These are phyloP conservation scores for Ogataea salicorniae DNA, from an alignment of 805 yeast species.

Conservation along the genomic window DNA sequence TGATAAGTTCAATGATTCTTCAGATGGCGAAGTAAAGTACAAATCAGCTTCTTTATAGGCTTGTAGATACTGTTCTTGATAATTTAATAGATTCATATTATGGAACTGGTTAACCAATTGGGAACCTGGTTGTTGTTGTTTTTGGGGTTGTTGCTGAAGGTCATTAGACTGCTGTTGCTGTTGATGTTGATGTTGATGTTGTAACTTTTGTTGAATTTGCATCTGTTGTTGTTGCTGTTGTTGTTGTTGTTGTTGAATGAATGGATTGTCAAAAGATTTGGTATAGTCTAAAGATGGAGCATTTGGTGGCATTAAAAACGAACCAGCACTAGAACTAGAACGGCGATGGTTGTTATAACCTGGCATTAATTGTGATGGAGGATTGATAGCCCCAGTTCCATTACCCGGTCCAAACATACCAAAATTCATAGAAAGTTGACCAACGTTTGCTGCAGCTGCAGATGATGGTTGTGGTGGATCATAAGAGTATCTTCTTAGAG, in stretches of 20 bases:
- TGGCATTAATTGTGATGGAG: neutral
- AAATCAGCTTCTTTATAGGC: slow-evolving; percentile 23
- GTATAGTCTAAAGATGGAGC: slow-evolving; percentile 21
- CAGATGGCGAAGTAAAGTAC: slow-evolving; percentile 26
- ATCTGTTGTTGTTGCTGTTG: slow-evolving; percentile 1
- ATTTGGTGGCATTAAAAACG: slow-evolving; percentile 9
- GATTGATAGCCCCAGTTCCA: neutral
- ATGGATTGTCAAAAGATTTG: slow-evolving; percentile 19
- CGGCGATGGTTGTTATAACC: slow-evolving; percentile 5
- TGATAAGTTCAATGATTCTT: slow-evolving; percentile 21
- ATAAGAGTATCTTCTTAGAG: slow-evolving; percentile 23
- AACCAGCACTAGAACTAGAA: slow-evolving; percentile 10
- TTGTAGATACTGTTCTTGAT: slow-evolving; percentile 23
- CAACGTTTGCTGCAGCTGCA: slow-evolving; percentile 3
- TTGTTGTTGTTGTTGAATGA: slow-evolving; percentile 8
- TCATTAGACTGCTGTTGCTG: slow-evolving; percentile 1
- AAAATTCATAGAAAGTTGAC: slow-evolving; percentile 4
- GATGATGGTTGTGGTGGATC: slow-evolving; percentile 7
- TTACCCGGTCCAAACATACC: neutral
- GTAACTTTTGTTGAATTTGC: neutral
- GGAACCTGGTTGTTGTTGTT: slow-evolving; percentile 1
- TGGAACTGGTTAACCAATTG: slow-evolving; percentile 12
- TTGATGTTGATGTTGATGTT: slow-evolving; percentile 6
- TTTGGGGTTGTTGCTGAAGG: neutral
- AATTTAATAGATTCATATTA: slow-evolving; percentile 10